Evolutionary conservation across 2,329 filamentous ascomycete species (phyloP).

Genomic region (Parastagonospora avenae): DNA sequence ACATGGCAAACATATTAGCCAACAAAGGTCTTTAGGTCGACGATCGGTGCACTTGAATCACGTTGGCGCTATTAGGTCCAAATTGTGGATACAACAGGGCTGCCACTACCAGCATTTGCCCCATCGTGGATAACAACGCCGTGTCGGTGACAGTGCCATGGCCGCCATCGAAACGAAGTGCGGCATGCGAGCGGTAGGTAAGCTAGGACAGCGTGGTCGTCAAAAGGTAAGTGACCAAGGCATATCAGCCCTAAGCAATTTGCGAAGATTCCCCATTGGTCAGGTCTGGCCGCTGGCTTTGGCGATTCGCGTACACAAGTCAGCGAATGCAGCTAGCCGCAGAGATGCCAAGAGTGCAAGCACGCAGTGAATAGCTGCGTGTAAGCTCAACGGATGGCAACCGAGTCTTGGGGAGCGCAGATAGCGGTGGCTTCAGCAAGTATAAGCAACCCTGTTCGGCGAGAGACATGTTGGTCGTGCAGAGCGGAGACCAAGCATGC

Average conservation of each 20-base stretch:
- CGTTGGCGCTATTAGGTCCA: constrained; percentile 12
- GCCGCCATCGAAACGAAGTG: constrained; percentile 22
- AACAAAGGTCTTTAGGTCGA: constrained; percentile 7
- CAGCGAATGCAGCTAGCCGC: constrained; percentile 20
- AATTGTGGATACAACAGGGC: constrained; percentile 15
- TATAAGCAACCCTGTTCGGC: constrained; percentile 19
- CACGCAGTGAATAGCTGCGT: constrained; percentile 8
- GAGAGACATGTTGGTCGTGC: constrained; percentile 16
- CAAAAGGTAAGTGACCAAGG: constrained; percentile 6
- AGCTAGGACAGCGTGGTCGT: constrained; percentile 8
- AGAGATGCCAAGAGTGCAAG: constrained; percentile 11
- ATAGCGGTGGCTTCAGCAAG: constrained; percentile 18
- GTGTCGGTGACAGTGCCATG: constrained; percentile 14
- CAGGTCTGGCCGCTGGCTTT: background rate
- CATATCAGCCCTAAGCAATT: constrained; percentile 16
- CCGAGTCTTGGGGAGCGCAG: constrained; percentile 20
- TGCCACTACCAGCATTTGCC: constrained; percentile 24
- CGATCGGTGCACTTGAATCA: constrained; percentile 13
- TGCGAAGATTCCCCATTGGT: constrained; percentile 15
- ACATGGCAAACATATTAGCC: constrained; percentile 11
- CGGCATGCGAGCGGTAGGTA: constrained; percentile 17
- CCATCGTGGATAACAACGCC: constrained; percentile 13
- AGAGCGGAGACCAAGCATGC: constrained; percentile 17
- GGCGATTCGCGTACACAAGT: constrained; percentile 13
- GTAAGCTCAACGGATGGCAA: constrained; percentile 12